These are phyloP conservation scores for Ascosphaera apis DNA, from an alignment of 2,329 filamentous ascomycete genomes.

Conservation along the genomic window DNA sequence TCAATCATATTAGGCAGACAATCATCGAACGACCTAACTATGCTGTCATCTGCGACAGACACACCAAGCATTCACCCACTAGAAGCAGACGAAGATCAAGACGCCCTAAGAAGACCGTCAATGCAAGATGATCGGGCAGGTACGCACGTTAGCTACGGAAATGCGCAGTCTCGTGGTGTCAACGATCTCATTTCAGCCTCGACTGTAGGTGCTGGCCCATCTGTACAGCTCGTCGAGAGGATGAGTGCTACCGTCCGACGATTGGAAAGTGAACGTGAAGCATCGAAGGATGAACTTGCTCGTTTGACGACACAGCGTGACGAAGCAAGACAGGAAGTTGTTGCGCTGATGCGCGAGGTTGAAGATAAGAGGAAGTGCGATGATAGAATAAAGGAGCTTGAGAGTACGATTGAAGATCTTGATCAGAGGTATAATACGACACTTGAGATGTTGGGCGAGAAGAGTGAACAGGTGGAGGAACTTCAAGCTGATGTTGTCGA, in stretches of 20 bases:
- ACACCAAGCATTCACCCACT: constrained; percentile 25
- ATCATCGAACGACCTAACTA: constrained; percentile 15
- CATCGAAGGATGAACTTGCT: constrained; percentile 62
- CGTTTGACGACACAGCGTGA: constrained; percentile 69
- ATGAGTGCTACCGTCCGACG: constrained; percentile 87
- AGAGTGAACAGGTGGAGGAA: constrained; percentile 87
- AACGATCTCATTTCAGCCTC: constrained; percentile 77
- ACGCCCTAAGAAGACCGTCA: constrained; percentile 14
- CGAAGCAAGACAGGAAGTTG: constrained; percentile 78
- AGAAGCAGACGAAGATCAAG: constrained; percentile 24
- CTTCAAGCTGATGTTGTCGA: constrained; percentile 70
- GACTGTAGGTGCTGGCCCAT: constrained; percentile 73
- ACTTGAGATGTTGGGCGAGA: constrained; percentile 85
- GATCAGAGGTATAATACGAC: constrained; percentile 70
- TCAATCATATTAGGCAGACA: background rate
- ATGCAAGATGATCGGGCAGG: constrained; percentile 15
- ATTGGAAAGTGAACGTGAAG: constrained; percentile 77
- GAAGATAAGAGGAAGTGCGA: constrained; percentile 44
- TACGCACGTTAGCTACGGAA: constrained; percentile 26
- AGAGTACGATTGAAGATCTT: constrained; percentile 43
- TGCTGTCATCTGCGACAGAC: constrained; percentile 24
- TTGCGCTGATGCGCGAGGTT: constrained; percentile 65
- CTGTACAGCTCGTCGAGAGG: constrained; percentile 82
- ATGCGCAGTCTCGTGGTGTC: constrained; percentile 30
- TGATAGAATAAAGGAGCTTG: constrained; percentile 37